These are phyloP conservation scores for Citropsis articulata DNA, from an alignment of 345 rosid species.

Conservation along the genomic window DNA sequence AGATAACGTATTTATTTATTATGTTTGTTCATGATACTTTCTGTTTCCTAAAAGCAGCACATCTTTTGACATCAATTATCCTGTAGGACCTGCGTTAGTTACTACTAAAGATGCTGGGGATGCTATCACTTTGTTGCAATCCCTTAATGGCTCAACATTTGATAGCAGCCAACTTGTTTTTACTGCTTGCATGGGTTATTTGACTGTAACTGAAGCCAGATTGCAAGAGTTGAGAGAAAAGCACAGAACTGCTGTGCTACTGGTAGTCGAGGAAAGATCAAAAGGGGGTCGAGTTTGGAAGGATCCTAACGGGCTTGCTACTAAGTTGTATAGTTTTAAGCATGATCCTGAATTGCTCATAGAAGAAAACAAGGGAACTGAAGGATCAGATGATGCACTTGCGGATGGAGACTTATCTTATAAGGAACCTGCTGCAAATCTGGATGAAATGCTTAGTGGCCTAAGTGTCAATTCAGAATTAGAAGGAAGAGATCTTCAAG, in stretches of 20 bases:
- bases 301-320: constrained; percentile 80
- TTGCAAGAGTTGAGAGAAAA: constrained; percentile 68
- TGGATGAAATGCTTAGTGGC: constrained; percentile 42
- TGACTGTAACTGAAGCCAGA: constrained; percentile 68
- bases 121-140: constrained; percentile 79
- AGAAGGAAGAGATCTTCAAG: constrained; percentile 79
- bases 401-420: constrained; percentile 31
- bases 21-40: constrained; percentile 6
- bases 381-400: constrained; percentile 25
- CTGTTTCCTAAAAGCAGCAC: constrained; percentile 1
- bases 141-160: constrained; percentile 90
- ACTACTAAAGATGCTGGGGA: constrained; percentile 92
- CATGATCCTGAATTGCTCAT: constrained; percentile 41
- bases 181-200: constrained; percentile 86
- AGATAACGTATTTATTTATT: constrained; percentile 6
- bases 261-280: constrained; percentile 61
- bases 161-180: constrained; percentile 96
- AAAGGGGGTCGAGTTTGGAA: constrained; percentile 61
- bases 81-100: constrained; percentile 79
- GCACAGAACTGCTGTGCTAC: constrained; percentile 69
- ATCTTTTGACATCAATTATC: constrained; percentile 16
- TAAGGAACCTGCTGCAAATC: constrained; percentile 21
- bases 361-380: constrained; percentile 38
- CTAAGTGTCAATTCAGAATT: constrained; percentile 38
- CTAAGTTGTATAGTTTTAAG: constrained; percentile 85